Evolutionary conservation across 1,139 yeast species (phyloP).

Genomic region (Sugiyamaella castrensis): DNA sequence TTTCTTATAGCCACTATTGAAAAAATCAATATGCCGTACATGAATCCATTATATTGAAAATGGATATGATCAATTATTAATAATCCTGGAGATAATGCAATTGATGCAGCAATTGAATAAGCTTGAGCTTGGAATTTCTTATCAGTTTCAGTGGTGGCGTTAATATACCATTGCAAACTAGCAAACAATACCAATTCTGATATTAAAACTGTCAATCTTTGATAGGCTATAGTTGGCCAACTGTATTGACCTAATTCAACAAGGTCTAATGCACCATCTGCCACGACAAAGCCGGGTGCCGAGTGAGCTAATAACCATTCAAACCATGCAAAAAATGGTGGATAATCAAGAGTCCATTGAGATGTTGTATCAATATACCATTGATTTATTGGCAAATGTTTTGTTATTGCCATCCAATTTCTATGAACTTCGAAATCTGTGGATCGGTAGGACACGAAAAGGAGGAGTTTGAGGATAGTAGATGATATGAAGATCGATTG

Average conservation of each 20-base stretch:
- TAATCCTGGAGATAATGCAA: conserved; percentile 85
- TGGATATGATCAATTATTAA: conserved; percentile 88
- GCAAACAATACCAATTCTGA: conserved; percentile 71
- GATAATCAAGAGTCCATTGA: conserved; percentile 96
- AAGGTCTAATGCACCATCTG: conserved; percentile 78
- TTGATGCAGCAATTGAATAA: conserved; percentile 76
- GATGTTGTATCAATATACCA: conserved; percentile 88
- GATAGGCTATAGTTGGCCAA: conserved; percentile 75
- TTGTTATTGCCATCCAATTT: conserved; percentile 92
- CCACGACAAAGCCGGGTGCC: conserved; percentile 58
- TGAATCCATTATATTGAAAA: conserved; percentile 91
- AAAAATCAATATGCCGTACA: conserved; percentile 77
- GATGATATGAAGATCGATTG: conserved; percentile 66
- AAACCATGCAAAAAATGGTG: conserved; percentile 95
- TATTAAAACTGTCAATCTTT: conserved; percentile 71
- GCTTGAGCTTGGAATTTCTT: conserved; percentile 40
- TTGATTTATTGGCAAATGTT: conserved; percentile 64
- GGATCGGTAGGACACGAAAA: conserved; percentile 53
- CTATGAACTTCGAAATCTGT: conserved; percentile 98
- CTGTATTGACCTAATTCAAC: conserved; percentile 67
- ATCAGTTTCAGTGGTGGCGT: conserved; percentile 42
- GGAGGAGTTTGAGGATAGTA: conserved; percentile 53
- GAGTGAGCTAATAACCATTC: conserved; percentile 75
- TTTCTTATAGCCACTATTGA: conserved; percentile 70
- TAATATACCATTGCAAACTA: conserved; percentile 69